Evolutionary conservation across 768 basidiomycete species (phyloP), one percentile per base, ranked within the genome.

Genomic region (Rhizopogon vinicolor): DNA sequence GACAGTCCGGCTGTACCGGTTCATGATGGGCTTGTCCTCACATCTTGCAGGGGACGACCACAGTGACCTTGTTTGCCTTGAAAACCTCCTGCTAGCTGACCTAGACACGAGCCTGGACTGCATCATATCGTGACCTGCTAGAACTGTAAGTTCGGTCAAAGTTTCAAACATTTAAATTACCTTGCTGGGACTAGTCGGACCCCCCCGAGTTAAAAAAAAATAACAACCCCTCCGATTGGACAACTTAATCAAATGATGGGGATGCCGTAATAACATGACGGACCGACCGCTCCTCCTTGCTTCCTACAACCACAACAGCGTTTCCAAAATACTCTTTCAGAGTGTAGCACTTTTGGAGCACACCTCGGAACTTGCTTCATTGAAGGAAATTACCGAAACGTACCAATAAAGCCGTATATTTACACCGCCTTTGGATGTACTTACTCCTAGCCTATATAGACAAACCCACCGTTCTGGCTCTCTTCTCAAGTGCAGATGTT

Each of bases 1-100:
- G 64, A 98, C 81, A 33, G 79, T 77, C 61, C 86, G 79, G 68
- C 89, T 92, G 77, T 93, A 85, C 41, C 83, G 76, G 63, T 86
- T 86, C 74, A 86, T 75, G 60, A 82, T 57, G 2, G 74, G 73
- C 29, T 72, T 71, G 33, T 75, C 72, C 5, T 68, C 66, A 22
- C 73, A 75, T 75, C 55, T 69, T 60, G 76, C 14, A 39, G 71
- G 60, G 9, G 76, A 72, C 39, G 68, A 74, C 22, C 62, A 63
- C 60, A 77, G 72, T 3, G 73, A 52, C 60, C 79, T 76, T 5
- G 72, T 57, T 25, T 64, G 59, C 33, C 41, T 63, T 28, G 50
- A 22, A 39, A 60, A 46, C 35, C 57, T 56, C 35, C 52, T 52
- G 43, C 56, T 53, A 46, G 45, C 52, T 13, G 61, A 48, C 51